Evolutionary conservation across 2,329 filamentous ascomycete species (phyloP).

Genomic region (Penicillium sp.): DNA sequence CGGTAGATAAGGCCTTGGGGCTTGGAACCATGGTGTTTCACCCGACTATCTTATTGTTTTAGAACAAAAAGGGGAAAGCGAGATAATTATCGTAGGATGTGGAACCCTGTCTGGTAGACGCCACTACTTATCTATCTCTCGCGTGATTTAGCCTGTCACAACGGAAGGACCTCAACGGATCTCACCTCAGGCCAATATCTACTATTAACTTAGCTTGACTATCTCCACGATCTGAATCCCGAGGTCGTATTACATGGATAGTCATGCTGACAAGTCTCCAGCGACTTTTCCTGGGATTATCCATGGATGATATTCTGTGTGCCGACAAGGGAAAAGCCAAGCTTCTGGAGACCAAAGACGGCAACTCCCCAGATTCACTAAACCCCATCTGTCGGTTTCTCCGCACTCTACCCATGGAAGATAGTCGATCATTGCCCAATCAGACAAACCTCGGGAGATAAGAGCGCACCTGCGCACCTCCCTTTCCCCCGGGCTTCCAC

Average conservation of each 20-base stretch:
- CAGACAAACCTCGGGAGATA: neutral
- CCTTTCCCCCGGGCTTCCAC: neutral
- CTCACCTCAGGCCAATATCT: neutral
- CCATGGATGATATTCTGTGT: neutral
- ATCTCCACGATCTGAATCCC: neutral
- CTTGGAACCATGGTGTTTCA: neutral
- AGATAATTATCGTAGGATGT: neutral
- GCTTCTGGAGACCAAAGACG: conserved; percentile 7
- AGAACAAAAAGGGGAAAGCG: neutral
- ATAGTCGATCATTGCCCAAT: conserved; percentile 16
- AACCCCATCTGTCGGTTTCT: conserved; percentile 12
- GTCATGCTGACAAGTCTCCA: neutral
- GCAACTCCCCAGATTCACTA: conserved; percentile 10
- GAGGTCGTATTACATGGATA: neutral
- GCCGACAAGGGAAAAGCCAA: conserved; percentile 4
- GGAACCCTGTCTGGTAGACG: neutral
- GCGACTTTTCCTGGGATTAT: neutral
- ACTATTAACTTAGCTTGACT: neutral
- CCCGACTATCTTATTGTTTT: neutral
- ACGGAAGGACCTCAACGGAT: conserved; percentile 6
- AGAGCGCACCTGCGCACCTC: neutral
- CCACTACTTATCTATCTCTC: conserved; percentile 11
- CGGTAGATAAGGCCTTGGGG: neutral
- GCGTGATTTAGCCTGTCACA: conserved; percentile 14
- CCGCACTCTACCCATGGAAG: conserved; percentile 13